A percentile compares a stretch with the other conserved stretches of the same genome.
Conservation (phyloP, 1,284 basidiomycete genomes). For the Puccinia sorghi region DNA sequence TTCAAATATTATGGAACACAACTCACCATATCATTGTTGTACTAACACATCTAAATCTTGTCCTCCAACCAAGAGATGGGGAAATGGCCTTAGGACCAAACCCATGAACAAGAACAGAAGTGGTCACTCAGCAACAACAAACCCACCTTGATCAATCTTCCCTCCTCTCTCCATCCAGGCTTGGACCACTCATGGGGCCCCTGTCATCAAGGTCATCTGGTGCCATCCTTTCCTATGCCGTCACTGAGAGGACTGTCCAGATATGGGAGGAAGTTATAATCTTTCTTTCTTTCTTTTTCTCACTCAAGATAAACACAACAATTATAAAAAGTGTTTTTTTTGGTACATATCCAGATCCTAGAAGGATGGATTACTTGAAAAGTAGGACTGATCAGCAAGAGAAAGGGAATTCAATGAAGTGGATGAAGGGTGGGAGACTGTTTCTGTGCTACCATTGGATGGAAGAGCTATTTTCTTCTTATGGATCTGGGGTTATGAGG, state of each 20-base stretch:
- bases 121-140: conserved; percentile 65
- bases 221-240: conserved; percentile 38
- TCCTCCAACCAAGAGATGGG: conserved; percentile 49
- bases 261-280: conserved; percentile 38
- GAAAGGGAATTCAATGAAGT: too few species aligned
- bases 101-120: conserved; percentile 53
- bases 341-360: too few species aligned
- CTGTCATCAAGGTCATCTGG: conserved; percentile 43
- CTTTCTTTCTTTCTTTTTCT: not conserved
- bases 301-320: too few species aligned
- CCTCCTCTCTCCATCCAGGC: conserved; percentile 21
- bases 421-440: too few species aligned
- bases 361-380: too few species aligned
- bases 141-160: too few species aligned
- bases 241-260: conserved; percentile 32
- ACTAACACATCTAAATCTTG: conserved; percentile 67
- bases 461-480: too few species aligned
- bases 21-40: conserved; percentile 73
- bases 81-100: conserved; percentile 53
- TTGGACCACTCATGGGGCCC: conserved; percentile 43
- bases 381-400: too few species aligned
- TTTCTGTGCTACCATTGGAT: too few species aligned
- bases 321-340: too few species aligned
- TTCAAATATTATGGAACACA: conserved; percentile 86
- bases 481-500: too few species aligned